Evolutionary conservation across 2,329 filamentous ascomycete species (phyloP).

Genomic region (Helotiales sp.): DNA sequence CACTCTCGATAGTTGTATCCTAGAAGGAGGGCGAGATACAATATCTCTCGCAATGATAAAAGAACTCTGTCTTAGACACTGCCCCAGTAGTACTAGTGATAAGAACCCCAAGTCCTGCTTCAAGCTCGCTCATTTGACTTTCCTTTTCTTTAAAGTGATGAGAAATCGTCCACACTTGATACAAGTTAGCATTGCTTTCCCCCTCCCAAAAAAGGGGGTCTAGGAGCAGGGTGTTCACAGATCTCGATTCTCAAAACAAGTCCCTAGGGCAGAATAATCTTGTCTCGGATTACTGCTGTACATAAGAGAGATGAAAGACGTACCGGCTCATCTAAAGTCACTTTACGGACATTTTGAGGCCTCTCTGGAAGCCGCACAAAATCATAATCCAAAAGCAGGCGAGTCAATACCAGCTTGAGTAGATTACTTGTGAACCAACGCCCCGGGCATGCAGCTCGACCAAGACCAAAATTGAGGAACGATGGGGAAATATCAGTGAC

Average conservation of each 20-base stretch:
- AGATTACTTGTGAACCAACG: conserved; percentile 1
- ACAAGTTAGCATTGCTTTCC: background rate
- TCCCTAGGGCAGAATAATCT: no score
- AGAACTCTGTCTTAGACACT: no score
- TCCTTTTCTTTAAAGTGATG: background rate
- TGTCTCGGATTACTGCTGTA: no score
- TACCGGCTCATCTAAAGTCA: conserved; percentile 1
- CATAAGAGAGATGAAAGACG: no score
- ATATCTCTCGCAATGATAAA: no score
- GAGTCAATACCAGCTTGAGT: background rate
- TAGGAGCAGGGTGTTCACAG: no score
- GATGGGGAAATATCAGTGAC: background rate
- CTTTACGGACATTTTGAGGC: background rate
- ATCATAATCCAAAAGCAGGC: background rate
- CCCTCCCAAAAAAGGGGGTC: background rate
- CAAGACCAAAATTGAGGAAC: conserved; percentile 4
- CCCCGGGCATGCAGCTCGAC: background rate
- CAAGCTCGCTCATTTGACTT: background rate
- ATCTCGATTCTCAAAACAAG: no score
- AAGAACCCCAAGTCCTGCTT: no score
- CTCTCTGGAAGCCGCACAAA: background rate
- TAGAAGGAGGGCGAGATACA: no score
- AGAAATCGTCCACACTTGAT: background rate
- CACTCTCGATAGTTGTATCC: no score
- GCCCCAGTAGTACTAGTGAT: no score